Evolutionary conservation across 2,329 filamentous ascomycete species (phyloP).

Genomic region (Aspergillus hortae): DNA sequence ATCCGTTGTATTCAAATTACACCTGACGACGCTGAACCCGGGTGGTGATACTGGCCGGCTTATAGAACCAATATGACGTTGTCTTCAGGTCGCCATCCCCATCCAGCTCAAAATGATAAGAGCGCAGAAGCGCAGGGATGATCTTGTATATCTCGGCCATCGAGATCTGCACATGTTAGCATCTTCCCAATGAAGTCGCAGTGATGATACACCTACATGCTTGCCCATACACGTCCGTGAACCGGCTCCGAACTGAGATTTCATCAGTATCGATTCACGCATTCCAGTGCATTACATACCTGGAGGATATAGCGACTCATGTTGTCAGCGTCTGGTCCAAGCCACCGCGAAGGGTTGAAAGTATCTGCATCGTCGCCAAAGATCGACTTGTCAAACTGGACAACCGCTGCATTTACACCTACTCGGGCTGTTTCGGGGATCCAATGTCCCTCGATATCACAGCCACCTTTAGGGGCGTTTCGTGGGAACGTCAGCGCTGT

Average conservation of each 20-base stretch:
- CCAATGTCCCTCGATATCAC: conserved; percentile 6
- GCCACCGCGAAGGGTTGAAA: conserved; percentile 2
- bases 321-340: neutral
- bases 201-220: conserved; percentile 3
- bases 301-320: conserved; percentile 7
- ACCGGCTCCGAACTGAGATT: conserved; percentile 6
- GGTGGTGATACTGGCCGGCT: conserved; percentile 3
- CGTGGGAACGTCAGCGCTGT: conserved; percentile 21
- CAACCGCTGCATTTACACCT: conserved; percentile 6
- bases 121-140: conserved; percentile 10
- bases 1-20: too few species aligned
- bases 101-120: conserved; percentile 9
- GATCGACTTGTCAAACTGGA: conserved; percentile 3
- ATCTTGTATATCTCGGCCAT: conserved; percentile 16
- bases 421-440: conserved; percentile 9
- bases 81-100: conserved; percentile 3
- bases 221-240: conserved; percentile 11
- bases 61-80: conserved; percentile 13
- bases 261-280: neutral
- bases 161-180: conserved; percentile 9
- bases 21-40: too few species aligned
- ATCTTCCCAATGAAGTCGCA: neutral
- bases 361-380: conserved; percentile 1
- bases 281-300: neutral
- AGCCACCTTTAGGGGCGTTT: conserved; percentile 11